phyloP scores from a whole-genome alignment of 345 rosid species.

The Syzygium grande region DNA sequence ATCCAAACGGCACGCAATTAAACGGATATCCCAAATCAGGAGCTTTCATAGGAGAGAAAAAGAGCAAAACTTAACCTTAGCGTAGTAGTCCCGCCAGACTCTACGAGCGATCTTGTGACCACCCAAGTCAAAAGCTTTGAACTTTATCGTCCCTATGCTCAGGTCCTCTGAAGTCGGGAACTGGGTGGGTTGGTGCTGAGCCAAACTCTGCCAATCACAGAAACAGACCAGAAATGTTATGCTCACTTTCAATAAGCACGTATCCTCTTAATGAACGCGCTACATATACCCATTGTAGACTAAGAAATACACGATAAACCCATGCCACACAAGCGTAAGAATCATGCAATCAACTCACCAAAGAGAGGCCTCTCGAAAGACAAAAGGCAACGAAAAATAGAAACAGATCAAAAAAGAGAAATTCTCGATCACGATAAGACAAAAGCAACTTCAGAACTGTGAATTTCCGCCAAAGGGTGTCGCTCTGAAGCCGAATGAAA shows the following conservation, averaged over 20 bases:
- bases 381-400: neutral
- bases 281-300: neutral
- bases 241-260: neutral
- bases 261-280: neutral
- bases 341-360: neutral
- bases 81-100: conserved; percentile 40
- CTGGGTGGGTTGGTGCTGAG: conserved; percentile 39
- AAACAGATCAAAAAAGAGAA: neutral
- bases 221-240: neutral
- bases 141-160: conserved; percentile 38
- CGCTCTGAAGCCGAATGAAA: neutral
- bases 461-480: neutral
- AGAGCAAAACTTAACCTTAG: conserved; percentile 17
- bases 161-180: conserved; percentile 43
- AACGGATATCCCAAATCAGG: neutral
- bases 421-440: neutral
- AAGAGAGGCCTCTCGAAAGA: neutral
- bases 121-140: conserved; percentile 44
- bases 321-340: neutral
- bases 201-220: conserved; percentile 24
- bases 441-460: neutral
- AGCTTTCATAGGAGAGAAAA: neutral
- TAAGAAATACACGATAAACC: neutral
- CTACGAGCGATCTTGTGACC: conserved; percentile 46
- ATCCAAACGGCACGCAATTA: neutral